Evolutionary conservation across 225 moss, liverwort and hornwort species (phyloP).

Genomic region (Pleurozium schreberi): DNA sequence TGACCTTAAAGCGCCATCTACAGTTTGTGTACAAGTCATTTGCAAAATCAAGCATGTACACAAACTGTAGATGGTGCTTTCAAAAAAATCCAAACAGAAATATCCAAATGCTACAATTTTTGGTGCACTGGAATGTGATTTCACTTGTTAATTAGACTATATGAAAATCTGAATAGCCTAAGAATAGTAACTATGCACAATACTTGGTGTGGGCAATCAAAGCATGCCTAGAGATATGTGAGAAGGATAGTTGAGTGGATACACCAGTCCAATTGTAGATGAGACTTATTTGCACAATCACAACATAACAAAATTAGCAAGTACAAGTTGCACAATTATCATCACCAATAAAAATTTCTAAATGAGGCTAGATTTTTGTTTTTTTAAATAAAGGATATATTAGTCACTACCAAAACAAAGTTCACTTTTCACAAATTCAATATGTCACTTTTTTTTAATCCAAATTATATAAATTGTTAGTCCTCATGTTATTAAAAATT

Average conservation of each 20-base stretch:
- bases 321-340: neutral
- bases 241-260: neutral
- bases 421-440: neutral
- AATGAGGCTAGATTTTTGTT: neutral
- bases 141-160: too few species aligned
- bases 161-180: too few species aligned
- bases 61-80: too few species aligned
- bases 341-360: neutral
- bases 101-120: too few species aligned
- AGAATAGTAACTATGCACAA: too few species aligned
- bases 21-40: too few species aligned
- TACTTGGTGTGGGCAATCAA: neutral
- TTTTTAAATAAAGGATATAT: neutral
- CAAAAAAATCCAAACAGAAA: too few species aligned
- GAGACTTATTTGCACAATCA: accelerated
- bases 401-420: neutral
- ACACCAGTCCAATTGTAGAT: neutral
- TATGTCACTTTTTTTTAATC: neutral
- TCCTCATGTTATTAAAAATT: neutral
- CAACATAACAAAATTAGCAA: neutral
- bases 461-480: neutral
- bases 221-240: neutral
- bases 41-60: too few species aligned
- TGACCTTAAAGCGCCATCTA: too few species aligned
- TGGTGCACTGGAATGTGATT: too few species aligned